Evolutionary conservation across 2,329 filamentous ascomycete species (phyloP).

Genomic region (Pseudogymnoascus sp.): DNA sequence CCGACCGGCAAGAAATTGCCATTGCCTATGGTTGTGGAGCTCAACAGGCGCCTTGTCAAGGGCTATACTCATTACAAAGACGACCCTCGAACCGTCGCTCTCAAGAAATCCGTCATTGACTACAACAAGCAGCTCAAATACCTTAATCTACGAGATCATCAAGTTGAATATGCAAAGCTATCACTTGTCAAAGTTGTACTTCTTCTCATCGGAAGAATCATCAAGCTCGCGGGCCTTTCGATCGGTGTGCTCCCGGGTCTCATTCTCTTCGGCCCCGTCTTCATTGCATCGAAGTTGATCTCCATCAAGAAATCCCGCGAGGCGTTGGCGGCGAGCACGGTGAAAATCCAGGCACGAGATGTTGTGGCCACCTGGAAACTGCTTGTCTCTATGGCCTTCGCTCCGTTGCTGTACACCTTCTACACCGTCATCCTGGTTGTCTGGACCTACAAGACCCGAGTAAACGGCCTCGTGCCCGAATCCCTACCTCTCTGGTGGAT

Average conservation of each 20-base stretch:
- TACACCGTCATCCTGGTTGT: slow-evolving; percentile 68
- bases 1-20: slow-evolving; percentile 89
- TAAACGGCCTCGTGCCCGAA: slow-evolving; percentile 71
- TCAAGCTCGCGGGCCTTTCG: slow-evolving; percentile 67
- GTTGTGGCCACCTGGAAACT: slow-evolving; percentile 95
- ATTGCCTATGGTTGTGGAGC: slow-evolving; percentile 83
- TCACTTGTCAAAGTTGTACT: slow-evolving; percentile 67
- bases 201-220: slow-evolving; percentile 69
- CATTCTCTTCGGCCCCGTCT: slow-evolving; percentile 79
- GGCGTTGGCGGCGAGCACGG: slow-evolving; percentile 74
- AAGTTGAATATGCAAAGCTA: slow-evolving; percentile 85
- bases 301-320: slow-evolving; percentile 74
- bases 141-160: slow-evolving; percentile 83
- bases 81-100: slow-evolving; percentile 68
- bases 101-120: slow-evolving; percentile 66
- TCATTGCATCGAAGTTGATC: slow-evolving; percentile 74
- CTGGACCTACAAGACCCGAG: slow-evolving; percentile 72
- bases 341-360: slow-evolving; percentile 81
- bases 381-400: slow-evolving; percentile 74
- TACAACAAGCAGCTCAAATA: slow-evolving; percentile 85
- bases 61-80: slow-evolving; percentile 91
- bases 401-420: slow-evolving; percentile 71
- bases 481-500: slow-evolving; percentile 75
- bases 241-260: slow-evolving; percentile 79
- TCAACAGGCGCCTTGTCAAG: slow-evolving; percentile 83